phyloP scores from a whole-genome alignment of 2,329 filamentous ascomycete genomes.

The Colletotrichum karsti region DNA sequence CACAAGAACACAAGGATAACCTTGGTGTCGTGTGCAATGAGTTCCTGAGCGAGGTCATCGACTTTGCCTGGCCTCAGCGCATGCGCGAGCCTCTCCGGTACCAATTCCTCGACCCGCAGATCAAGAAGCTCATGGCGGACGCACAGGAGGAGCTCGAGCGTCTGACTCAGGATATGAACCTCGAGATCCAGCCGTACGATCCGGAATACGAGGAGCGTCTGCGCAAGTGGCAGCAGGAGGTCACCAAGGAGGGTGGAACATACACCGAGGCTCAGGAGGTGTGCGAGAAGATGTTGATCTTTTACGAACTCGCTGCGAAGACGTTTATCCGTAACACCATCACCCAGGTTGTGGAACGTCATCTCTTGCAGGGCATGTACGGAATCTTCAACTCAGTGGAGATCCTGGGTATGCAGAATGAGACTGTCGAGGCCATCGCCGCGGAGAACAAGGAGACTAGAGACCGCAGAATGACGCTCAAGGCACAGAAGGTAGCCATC shows the following conservation, averaged over 20 bases:
- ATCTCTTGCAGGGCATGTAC: slow-evolving; percentile 60
- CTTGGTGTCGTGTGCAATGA: slow-evolving; percentile 62
- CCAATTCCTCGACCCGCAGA: slow-evolving; percentile 58
- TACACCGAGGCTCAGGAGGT: slow-evolving; percentile 62
- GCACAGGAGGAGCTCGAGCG: slow-evolving; percentile 55
- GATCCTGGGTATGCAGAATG: slow-evolving; percentile 55
- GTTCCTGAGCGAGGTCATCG: slow-evolving; percentile 59
- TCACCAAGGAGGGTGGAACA: slow-evolving; percentile 51
- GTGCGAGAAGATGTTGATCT: slow-evolving; percentile 64
- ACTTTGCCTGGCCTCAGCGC: slow-evolving; percentile 57
- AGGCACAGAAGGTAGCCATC: slow-evolving; percentile 58
- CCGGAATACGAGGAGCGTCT: slow-evolving; percentile 62
- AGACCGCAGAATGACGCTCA: slow-evolving; percentile 56
- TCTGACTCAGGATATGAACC: slow-evolving; percentile 58
- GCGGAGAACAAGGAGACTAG: slow-evolving; percentile 63
- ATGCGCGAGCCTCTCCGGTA: slow-evolving; percentile 60
- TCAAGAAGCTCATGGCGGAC: slow-evolving; percentile 54
- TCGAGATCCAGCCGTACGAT: slow-evolving; percentile 62
- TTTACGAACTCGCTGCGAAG: slow-evolving; percentile 61
- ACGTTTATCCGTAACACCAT: slow-evolving; percentile 62
- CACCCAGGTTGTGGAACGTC: slow-evolving; percentile 60
- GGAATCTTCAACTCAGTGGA: slow-evolving; percentile 61
- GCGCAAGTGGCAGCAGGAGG: slow-evolving; percentile 53
- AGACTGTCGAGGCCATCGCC: slow-evolving; percentile 57
- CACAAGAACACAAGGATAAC: slow-evolving; percentile 63